Percentiles rank a stretch among this genome's conserved stretches.
These are phyloP conservation scores for Epichloe hybrida DNA, from an alignment of 2,329 filamentous ascomycete genomes.

Conservation along the genomic window DNA sequence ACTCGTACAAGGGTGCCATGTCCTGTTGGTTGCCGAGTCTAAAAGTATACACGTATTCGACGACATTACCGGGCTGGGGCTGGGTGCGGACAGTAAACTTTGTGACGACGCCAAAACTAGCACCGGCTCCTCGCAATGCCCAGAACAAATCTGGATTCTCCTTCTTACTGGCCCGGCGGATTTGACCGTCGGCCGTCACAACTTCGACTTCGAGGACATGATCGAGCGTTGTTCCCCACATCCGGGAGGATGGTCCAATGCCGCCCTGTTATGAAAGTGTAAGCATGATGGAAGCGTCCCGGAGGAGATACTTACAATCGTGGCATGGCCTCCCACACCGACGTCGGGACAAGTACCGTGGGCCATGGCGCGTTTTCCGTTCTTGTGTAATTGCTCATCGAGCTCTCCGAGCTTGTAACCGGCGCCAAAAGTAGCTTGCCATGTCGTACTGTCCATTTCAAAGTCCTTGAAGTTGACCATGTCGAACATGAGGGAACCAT, in stretches of 20 bases:
- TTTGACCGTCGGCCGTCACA: constrained; percentile 40
- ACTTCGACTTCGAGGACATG: constrained; percentile 41
- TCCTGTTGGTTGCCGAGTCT: constrained; percentile 33
- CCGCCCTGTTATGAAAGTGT: constrained; percentile 29
- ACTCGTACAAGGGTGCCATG: constrained; percentile 35
- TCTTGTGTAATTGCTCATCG: constrained; percentile 33
- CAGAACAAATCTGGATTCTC: constrained; percentile 42
- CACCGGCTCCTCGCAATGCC: constrained; percentile 41
- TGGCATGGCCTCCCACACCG: constrained; percentile 43
- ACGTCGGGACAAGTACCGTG: constrained; percentile 48
- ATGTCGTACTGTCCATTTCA: constrained; percentile 36
- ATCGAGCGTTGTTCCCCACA: constrained; percentile 45
- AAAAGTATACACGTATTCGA: constrained; percentile 46
- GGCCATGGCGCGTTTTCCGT: constrained; percentile 42
- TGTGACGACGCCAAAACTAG: constrained; percentile 43
- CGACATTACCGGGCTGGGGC: constrained; percentile 37
- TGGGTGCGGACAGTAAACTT: constrained; percentile 43
- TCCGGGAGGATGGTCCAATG: constrained; percentile 42
- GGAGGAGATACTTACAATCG: constrained; percentile 28
- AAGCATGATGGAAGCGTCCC: not conserved
- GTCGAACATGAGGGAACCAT: constrained; percentile 41
- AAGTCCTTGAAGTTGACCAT: constrained; percentile 39
- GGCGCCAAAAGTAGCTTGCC: constrained; percentile 40
- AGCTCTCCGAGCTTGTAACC: constrained; percentile 40
- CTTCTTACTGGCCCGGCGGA: constrained; percentile 31